These are phyloP conservation scores for Saturnispora hagleri DNA, from an alignment of 805 yeast species.

Conservation along the genomic window DNA sequence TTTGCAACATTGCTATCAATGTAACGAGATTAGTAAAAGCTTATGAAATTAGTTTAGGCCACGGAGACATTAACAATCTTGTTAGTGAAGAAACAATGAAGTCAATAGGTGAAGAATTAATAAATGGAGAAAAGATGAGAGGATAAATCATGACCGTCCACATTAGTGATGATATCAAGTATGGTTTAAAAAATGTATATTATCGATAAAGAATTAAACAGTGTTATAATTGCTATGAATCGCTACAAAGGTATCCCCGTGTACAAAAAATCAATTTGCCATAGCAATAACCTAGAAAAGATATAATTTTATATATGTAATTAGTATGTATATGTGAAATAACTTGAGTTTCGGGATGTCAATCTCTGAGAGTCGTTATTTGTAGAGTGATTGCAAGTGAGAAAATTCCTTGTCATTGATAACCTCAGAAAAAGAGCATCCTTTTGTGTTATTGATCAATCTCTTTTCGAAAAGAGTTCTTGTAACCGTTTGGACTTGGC, in stretches of 20 bases:
- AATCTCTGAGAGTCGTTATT: not conserved
- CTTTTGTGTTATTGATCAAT: slow-evolving; percentile 37
- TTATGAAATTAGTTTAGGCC: slow-evolving; percentile 83
- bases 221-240: not conserved
- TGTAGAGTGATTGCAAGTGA: slow-evolving; percentile 35
- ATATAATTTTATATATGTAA: not conserved
- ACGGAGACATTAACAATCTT: slow-evolving; percentile 58
- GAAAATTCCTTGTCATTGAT: slow-evolving; percentile 36
- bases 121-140: slow-evolving; percentile 67
- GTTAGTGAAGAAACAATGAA: slow-evolving; percentile 68
- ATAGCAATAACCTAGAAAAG: not conserved
- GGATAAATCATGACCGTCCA: slow-evolving; percentile 28
- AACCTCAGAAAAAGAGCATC: slow-evolving; percentile 36
- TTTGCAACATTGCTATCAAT: slow-evolving; percentile 78
- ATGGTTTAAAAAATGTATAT: not conserved
- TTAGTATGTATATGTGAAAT: not conserved
- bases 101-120: slow-evolving; percentile 60
- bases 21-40: slow-evolving; percentile 72
- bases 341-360: too few species aligned
- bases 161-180: not conserved
- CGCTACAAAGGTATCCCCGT: not conserved
- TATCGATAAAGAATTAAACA: not conserved
- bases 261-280: not conserved
- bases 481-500: slow-evolving; percentile 39
- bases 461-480: slow-evolving; percentile 47